Percentiles rank a stretch among this genome's conserved stretches.
Evolutionary conservation across 495 filamentous ascomycete species (phyloP).

Genomic region (Cudoniella acicularis): DNA sequence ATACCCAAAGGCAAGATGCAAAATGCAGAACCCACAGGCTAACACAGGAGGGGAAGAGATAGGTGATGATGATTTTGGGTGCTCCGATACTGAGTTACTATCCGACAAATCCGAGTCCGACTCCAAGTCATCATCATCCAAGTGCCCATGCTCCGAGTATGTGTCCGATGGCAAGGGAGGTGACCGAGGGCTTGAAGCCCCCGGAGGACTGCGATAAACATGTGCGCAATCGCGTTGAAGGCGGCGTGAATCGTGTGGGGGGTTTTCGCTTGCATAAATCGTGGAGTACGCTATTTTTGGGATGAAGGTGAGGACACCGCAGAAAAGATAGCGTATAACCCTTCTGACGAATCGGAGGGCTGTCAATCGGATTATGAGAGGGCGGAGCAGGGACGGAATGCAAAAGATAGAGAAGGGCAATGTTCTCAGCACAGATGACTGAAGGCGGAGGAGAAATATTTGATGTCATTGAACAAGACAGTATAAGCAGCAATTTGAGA

Average conservation of each 20-base stretch:
- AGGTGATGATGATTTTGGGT: not conserved
- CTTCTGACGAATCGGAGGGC: conserved; percentile 5
- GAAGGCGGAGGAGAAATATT: conserved; percentile 8
- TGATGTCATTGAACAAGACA: conserved; percentile 17
- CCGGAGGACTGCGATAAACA: not conserved
- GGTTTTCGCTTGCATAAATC: not conserved
- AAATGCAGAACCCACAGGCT: not conserved
- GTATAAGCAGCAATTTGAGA: not conserved
- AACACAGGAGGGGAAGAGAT: not conserved
- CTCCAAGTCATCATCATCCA: conserved; percentile 3
- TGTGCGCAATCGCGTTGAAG: not conserved
- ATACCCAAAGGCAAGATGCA: not conserved
- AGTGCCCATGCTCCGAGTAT: not conserved
- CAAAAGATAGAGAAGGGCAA: conserved; percentile 28
- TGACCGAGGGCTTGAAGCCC: not conserved
- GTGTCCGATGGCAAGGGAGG: not conserved
- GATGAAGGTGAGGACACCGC: not conserved
- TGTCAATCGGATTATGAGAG: conserved; percentile 13
- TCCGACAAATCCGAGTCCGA: not conserved
- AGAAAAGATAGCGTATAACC: conserved; percentile 29
- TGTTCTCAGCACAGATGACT: conserved; percentile 26
- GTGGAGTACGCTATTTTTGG: not conserved
- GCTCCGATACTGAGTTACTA: not conserved
- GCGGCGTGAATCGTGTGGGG: not conserved
- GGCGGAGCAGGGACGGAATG: conserved; percentile 24